Evolutionary conservation across 768 basidiomycete genomes (phyloP).

Genomic region (Lactifluus subvellereus): DNA sequence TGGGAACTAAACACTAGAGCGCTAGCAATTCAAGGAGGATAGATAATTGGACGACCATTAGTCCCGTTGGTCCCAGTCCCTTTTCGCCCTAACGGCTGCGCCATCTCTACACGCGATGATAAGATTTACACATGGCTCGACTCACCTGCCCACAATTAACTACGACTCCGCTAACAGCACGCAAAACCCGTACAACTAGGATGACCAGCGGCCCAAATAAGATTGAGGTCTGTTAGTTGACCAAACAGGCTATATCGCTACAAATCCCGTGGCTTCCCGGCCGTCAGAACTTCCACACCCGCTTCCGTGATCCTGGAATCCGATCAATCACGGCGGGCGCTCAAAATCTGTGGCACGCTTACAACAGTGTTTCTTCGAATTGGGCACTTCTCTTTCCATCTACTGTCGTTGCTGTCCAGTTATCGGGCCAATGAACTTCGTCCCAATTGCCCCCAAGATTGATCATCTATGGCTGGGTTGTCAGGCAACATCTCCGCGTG

Average conservation of each 20-base stretch:
- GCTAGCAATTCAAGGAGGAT: constrained; percentile 11
- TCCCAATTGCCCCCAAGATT: constrained; percentile 79
- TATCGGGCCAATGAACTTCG: constrained; percentile 83
- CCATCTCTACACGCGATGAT: constrained; percentile 7
- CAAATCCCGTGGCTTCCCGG: constrained; percentile 36
- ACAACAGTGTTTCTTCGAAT: constrained; percentile 97
- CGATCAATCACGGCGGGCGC: constrained; percentile 21
- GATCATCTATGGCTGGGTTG: constrained; percentile 62
- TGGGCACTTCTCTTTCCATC: constrained; percentile 93
- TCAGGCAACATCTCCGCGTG: constrained; percentile 11
- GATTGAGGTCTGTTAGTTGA: constrained; percentile 10
- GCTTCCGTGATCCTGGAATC: constrained; percentile 76
- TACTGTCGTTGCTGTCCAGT: constrained; percentile 92
- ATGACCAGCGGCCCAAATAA: constrained; percentile 15
- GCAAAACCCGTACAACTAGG: constrained; percentile 8
- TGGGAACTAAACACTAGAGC: constrained; percentile 14
- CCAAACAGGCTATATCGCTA: constrained; percentile 25
- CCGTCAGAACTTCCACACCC: constrained; percentile 84
- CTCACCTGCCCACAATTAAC: constrained; percentile 15
- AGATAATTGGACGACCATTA: constrained; percentile 1
- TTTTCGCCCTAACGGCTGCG: neutral
- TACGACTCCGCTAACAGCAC: constrained; percentile 7
- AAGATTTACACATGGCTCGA: constrained; percentile 13
- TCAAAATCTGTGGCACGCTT: constrained; percentile 32
- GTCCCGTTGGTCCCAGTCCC: constrained; percentile 1